These are phyloP conservation scores for Whalleya microplaca DNA, from an alignment of 2,329 filamentous ascomycete genomes.

Conservation along the genomic window DNA sequence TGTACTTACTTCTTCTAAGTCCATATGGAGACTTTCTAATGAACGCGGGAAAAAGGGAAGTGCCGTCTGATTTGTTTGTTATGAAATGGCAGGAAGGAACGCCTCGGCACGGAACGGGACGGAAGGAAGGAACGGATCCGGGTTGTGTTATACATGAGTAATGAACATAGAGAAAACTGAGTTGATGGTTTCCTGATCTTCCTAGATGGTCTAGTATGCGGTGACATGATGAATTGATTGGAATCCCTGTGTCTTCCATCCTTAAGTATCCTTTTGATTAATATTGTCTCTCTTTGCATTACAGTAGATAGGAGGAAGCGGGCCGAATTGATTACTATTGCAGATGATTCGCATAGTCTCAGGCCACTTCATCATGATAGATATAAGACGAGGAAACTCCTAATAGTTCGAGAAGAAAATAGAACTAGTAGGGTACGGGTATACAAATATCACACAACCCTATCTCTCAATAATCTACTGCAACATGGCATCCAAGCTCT, in stretches of 20 bases:
- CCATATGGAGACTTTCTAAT: neutral
- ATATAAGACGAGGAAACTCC: no score
- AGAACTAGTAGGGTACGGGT: neutral
- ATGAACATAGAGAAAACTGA: neutral
- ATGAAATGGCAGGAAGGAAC: no score
- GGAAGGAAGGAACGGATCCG: neutral
- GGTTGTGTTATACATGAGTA: neutral
- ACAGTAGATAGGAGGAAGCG: neutral
- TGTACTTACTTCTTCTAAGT: neutral
- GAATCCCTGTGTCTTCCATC: neutral
- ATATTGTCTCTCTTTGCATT: neutral
- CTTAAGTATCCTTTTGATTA: neutral
- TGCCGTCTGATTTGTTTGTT: neutral
- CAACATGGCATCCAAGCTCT: constrained; percentile 90
- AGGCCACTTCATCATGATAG: no score
- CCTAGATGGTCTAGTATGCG: neutral
- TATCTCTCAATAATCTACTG: constrained; percentile 55
- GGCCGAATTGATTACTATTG: no score
- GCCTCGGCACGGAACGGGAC: neutral
- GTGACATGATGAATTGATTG: neutral
- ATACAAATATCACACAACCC: neutral
- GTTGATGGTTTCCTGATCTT: neutral
- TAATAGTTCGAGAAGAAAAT: no score
- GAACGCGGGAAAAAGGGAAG: neutral
- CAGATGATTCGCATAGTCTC: no score